These are phyloP conservation scores for Ceratobasidium sp. DNA, from an alignment of 1,284 basidiomycete species.

Conservation along the genomic window DNA sequence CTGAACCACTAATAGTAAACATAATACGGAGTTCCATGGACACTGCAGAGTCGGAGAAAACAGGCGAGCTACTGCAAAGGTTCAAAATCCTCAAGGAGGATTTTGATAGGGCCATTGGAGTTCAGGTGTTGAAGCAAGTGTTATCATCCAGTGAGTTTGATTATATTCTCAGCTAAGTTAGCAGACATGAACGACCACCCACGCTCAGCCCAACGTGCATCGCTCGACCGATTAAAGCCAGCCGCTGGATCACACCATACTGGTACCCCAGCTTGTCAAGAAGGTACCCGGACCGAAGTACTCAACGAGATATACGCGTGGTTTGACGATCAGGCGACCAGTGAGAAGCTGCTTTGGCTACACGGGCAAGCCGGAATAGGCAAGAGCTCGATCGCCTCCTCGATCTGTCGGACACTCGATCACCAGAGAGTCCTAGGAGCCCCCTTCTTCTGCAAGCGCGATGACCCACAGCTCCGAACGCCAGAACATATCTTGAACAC, in stretches of 20 bases:
- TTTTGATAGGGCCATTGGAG: background rate
- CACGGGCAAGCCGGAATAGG: constrained; percentile 52
- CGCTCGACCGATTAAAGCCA: background rate
- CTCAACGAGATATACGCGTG: constrained; percentile 47
- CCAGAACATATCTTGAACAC: constrained; percentile 19
- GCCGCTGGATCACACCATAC: background rate
- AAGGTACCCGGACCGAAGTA: constrained; percentile 48
- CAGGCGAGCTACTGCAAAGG: background rate
- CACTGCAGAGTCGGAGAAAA: background rate
- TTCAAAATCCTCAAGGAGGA: constrained; percentile 4
- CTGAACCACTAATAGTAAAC: background rate
- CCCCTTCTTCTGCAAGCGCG: constrained; percentile 54
- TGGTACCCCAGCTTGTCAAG: background rate
- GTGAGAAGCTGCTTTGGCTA: constrained; percentile 50
- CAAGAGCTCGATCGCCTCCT: constrained; percentile 52
- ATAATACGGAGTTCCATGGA: background rate
- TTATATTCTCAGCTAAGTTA: no score
- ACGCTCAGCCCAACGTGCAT: background rate
- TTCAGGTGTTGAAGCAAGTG: background rate
- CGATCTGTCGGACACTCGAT: constrained; percentile 48
- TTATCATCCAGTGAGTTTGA: no score
- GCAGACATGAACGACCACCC: no score
- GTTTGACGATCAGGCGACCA: constrained; percentile 12
- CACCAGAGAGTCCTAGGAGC: constrained; percentile 52
- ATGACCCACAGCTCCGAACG: constrained; percentile 12